Evolutionary conservation across 1,139 yeast species (phyloP), one percentile per base, ranked within the genome.

Genomic region (Blastobotrys aristatus): DNA sequence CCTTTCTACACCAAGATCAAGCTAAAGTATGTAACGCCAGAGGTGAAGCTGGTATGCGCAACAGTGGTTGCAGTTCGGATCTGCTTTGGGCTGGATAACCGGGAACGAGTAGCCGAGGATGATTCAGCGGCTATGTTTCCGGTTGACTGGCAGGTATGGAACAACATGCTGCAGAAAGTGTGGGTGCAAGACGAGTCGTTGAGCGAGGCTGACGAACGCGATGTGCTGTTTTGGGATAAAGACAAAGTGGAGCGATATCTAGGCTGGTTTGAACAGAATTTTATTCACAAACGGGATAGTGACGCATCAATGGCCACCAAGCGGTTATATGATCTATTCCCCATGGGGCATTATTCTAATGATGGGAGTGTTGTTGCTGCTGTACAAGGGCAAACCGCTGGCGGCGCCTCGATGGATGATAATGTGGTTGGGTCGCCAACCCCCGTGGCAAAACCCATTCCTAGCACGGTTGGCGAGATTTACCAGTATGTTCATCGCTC

Each of bases 91-190:
- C 53, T 67, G 16, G 72, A 67, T 43, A 57, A 55, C 27, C 31
- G 48, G 35, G 6, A 29, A 55, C 11, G 51, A 44, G 11, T 17
- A 6, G 30, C 21, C 11, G 7, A 53, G 4, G 35, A 34, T 17
- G 43, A 42, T 14, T 34, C 36, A 22, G 38, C 49, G 11, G 57
- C 57, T 13, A 56, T 58, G 1, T 52, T 54, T 6, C 57, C 55
- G 14, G 52, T 49, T 16, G 53, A 68, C 50, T 63, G 67, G 69
- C 52, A 50, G 11, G 51, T 61, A 1, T 69, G 73, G 72, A 45
- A 52, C 10, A 64, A 61, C 33, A 41, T 64, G 53, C 45, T 68
- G 17, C 56, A 64, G 7, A 61, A 62, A 32, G 31, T 60, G 2
- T 67, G 68, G 69, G 41, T 58, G 17, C 59, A 57, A 26, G 65